Conservation (phyloP, 768 basidiomycete species). For the Peribolospora kevripleyi region DNA sequence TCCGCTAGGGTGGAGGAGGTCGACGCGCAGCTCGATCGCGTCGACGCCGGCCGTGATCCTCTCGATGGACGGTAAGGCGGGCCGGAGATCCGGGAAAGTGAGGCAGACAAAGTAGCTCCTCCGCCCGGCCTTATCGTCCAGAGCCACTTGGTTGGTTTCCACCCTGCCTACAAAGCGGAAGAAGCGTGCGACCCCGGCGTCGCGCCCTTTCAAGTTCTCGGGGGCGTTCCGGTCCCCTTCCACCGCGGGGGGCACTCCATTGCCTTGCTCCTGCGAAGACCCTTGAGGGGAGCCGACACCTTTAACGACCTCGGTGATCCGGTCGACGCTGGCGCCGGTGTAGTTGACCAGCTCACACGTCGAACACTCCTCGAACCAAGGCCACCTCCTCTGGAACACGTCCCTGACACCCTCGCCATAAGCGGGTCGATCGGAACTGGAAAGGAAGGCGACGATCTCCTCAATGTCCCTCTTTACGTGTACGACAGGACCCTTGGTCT, state of each 20-base stretch:
- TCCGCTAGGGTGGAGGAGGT: conserved; percentile 40
- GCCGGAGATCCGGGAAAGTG: conserved; percentile 66
- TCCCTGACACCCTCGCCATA: conserved; percentile 69
- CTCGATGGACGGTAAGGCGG: conserved; percentile 41
- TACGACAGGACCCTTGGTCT: conserved; percentile 36
- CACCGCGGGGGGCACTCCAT: too few species aligned
- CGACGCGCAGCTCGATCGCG: conserved; percentile 81
- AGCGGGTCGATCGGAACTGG: conserved; percentile 46
- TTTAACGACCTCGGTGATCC: not conserved
- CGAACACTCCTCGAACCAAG: conserved; percentile 64
- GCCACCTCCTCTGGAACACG: conserved; percentile 56
- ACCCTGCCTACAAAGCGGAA: conserved; percentile 66
- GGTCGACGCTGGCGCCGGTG: conserved; percentile 19
- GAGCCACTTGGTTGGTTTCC: conserved; percentile 30
- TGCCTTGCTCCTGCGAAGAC: not conserved
- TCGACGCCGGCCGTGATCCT: conserved; percentile 61
- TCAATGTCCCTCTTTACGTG: conserved; percentile 45
- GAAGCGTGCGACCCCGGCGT: conserved; percentile 50
- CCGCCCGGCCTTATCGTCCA: conserved; percentile 19
- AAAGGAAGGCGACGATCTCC: conserved; percentile 59
- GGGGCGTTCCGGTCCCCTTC: too few species aligned
- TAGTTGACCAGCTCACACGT: conserved; percentile 65
- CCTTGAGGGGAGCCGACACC: not conserved
- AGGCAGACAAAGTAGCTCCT: conserved; percentile 83
- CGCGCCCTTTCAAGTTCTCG: not conserved